A percentile compares a stretch with the other conserved stretches of the same genome.
phyloP scores from a whole-genome alignment of 345 rosid genomes.

The Lepidium sativum region DNA sequence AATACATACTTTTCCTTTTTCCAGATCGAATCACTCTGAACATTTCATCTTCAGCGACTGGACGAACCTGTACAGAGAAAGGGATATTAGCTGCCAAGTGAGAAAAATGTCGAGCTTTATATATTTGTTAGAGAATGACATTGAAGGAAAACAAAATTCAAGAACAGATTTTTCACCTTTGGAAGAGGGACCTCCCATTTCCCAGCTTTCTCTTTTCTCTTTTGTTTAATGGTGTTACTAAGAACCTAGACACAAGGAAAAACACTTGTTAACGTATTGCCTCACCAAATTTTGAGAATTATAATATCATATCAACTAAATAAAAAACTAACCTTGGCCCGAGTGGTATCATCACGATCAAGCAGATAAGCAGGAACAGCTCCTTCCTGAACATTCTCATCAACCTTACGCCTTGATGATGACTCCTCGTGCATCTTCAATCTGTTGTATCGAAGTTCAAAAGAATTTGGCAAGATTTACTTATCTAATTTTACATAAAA shows the following conservation, averaged over 20 bases:
- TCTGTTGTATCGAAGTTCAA: slow-evolving; percentile 21
- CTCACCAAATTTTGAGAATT: not conserved
- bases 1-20: slow-evolving; percentile 71
- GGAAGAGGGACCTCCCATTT: slow-evolving; percentile 97
- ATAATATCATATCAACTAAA: not conserved
- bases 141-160: not conserved
- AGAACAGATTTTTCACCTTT: slow-evolving; percentile 39
- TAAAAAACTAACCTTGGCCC: slow-evolving; percentile 52
- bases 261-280: not conserved
- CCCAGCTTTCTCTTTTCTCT: slow-evolving; percentile 94
- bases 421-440: slow-evolving; percentile 96
- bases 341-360: slow-evolving; percentile 82
- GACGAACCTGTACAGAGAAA: slow-evolving; percentile 62
- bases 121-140: not conserved
- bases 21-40: slow-evolving; percentile 86
- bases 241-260: slow-evolving; percentile 40
- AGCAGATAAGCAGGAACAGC: slow-evolving; percentile 91
- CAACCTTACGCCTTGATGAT: slow-evolving; percentile 67
- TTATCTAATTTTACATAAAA: not conserved
- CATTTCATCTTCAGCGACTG: slow-evolving; percentile 99
- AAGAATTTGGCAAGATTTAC: not conserved
- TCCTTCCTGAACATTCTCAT: slow-evolving; percentile 85
- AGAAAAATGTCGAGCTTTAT: not conserved
- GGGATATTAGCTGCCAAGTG: not conserved
- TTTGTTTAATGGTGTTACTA: slow-evolving; percentile 91